Evolutionary conservation across 768 basidiomycete genomes (phyloP), one percentile per base, ranked within the genome.

Genomic region (Hygrocybe coccinea): DNA sequence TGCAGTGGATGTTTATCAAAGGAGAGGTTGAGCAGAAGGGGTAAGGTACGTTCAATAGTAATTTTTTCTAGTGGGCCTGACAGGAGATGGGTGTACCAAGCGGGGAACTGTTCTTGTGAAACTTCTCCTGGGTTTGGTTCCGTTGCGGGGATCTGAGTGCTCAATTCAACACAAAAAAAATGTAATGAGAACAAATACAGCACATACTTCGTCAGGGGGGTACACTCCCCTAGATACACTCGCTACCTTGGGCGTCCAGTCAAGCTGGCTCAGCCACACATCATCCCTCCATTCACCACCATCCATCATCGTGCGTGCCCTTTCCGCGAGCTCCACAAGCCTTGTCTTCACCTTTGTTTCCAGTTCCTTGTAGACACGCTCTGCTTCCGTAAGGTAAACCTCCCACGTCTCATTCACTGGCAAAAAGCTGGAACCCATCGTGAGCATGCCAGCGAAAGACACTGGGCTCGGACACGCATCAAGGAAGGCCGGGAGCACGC

Each of bases 391-490:
- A 17, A 97, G 67, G 69, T 98, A 98, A 11, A 73, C 71, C 58
- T 94, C 84, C 97, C 95, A 98, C 51, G 81, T 78, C 62, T 92
- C 78, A 66, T 98, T 89, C 47, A 98, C 93, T 1, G 92, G 86
- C 39, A 99, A 74, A 64, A 97, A 91, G 50, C 89, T 86, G 15
- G 87, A 91, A 1, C 91, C 90, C 97, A 99, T 98, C 3, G 83
- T 83, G 41, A 95, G 72, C 24, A 94, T 79, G 5, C 95, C 95
- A 0, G 93, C 87, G 66, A 97, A 97, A 1, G 91, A 89, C 2
- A 91, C 94, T 0, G 95, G 97, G 66, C 87, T 89, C 0, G 95
- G 93, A 69, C 95, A 99, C 5, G 83, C 83, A 25, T 76, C 66
- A 41, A 93, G 76, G 66, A 95, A 99, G 0, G 83, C 76, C 0